These are phyloP conservation scores for Ascochyta clinopodiicola DNA, from an alignment of 2,329 filamentous ascomycete species.

Conservation along the genomic window DNA sequence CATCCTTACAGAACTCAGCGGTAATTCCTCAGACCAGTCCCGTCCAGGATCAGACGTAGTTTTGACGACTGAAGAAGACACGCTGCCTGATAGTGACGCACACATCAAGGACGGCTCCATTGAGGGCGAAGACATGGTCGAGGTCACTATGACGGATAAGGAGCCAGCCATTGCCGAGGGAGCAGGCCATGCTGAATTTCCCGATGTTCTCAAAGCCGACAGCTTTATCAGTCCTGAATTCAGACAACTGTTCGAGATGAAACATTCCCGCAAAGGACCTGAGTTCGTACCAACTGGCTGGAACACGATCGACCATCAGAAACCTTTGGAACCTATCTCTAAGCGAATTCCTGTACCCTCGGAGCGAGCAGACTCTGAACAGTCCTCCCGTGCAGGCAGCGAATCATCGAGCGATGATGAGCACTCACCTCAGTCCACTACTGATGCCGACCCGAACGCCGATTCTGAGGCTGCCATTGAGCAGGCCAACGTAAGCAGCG, in stretches of 20 bases:
- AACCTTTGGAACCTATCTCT: constrained; percentile 62
- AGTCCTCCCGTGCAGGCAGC: constrained; percentile 31
- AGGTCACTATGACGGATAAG: constrained; percentile 81
- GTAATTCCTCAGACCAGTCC: constrained; percentile 58
- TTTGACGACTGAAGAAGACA: constrained; percentile 66
- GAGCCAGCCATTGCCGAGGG: constrained; percentile 40
- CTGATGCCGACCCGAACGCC: constrained; percentile 32
- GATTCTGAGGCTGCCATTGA: constrained; percentile 30
- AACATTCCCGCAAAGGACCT: constrained; percentile 63
- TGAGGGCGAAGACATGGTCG: constrained; percentile 88
- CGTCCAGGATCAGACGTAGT: constrained; percentile 72
- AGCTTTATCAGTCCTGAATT: constrained; percentile 71
- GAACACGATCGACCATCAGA: constrained; percentile 66
- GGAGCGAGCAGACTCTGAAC: constrained; percentile 44
- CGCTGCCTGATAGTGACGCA: constrained; percentile 70
- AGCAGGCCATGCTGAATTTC: constrained; percentile 25
- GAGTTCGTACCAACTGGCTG: constrained; percentile 74
- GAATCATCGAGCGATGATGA: constrained; percentile 45
- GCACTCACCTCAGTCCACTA: constrained; percentile 36
- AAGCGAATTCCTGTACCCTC: constrained; percentile 52
- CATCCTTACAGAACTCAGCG: constrained; percentile 62
- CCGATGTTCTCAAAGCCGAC: constrained; percentile 58
- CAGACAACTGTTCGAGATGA: constrained; percentile 72
- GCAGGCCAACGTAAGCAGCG: constrained; percentile 43
- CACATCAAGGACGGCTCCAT: constrained; percentile 80